These are phyloP conservation scores for Pseudomassariella vexata DNA, from an alignment of 2,329 filamentous ascomycete genomes.

Conservation along the genomic window DNA sequence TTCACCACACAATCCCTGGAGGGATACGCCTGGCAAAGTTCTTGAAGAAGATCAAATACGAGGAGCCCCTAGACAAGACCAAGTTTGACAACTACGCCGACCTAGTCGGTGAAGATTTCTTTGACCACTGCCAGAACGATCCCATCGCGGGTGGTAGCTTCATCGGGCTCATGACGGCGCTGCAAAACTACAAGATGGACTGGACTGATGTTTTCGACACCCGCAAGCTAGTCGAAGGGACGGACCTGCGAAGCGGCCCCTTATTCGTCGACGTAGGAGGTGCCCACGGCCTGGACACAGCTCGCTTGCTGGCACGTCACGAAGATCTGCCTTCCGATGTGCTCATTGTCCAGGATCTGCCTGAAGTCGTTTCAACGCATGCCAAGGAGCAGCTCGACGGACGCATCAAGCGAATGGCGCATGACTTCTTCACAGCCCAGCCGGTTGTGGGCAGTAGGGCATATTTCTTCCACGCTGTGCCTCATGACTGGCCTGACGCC, in stretches of 20 bases:
- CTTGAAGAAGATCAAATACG: slow-evolving; percentile 16
- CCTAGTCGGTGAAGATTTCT: slow-evolving; percentile 15
- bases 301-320: slow-evolving; percentile 22
- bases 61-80: slow-evolving; percentile 13
- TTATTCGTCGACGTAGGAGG: slow-evolving; percentile 35
- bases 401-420: slow-evolving; percentile 18
- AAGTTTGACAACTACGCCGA: slow-evolving; percentile 14
- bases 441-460: slow-evolving; percentile 10
- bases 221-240: slow-evolving; percentile 13
- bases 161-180: slow-evolving; percentile 17
- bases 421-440: slow-evolving; percentile 27
- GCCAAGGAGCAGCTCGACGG: slow-evolving; percentile 7
- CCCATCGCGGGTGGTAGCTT: slow-evolving; percentile 14
- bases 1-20: slow-evolving; percentile 12
- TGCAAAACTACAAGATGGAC: slow-evolving; percentile 13
- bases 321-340: slow-evolving; percentile 23
- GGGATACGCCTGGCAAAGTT: slow-evolving; percentile 13
- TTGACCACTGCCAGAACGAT: slow-evolving; percentile 13
- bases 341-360: slow-evolving; percentile 33
- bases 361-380: slow-evolving; percentile 15
- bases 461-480: neutral
- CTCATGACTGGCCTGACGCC: neutral
- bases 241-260: slow-evolving; percentile 19
- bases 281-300: slow-evolving; percentile 30
- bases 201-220: slow-evolving; percentile 22